Base-by-base conservation (phyloP, 192 early-diverging fungal genomes). In the Rhizoclosmatium globosum region DNA sequence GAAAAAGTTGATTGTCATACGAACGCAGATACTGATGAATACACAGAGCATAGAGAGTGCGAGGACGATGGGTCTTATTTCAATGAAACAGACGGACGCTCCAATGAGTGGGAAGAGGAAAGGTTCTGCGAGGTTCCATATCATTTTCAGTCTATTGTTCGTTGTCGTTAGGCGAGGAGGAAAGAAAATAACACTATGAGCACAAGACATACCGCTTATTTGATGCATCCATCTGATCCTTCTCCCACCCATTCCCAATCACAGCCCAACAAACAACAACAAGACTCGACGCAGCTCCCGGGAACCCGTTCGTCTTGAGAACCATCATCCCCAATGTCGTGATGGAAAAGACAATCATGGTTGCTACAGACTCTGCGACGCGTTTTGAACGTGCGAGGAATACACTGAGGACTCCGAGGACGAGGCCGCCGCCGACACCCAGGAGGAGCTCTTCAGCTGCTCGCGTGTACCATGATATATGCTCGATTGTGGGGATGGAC, bases 41-140 rank as follows among this genome's bases (percentile, higher is more conserved):
- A 85, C 77, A 43, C 78, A 48, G 15, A 85, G 56, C 2, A 82
- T 13, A 7, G 74, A 56, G 0, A 82, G 17, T 7, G 64, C 17
- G 41, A 83, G 65, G 6, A 71, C 38, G 9, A 45, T 17, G 21
- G 75, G 64, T 41, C 66, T 69, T 15, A 83, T 64, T 44, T 85
- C 81, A 7, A 71, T 65, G 11, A 85, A 64, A 3, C 69, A 82
- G n/a, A 85, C 75, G 15, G 76, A 77, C 13, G 84, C 74, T 3
- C 84, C 84, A 57, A 85, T 85, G n/a, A 85, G 71, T 17, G 84
- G 81, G 68, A 85, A 85, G 0, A 85, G 76, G 45, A 83, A 83
- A 2, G 81, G 81, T 70, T 85, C 80, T 47, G 79, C 79, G 2
- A 82, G 23, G 23, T 74, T 80, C 84, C 84, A 85, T n/a, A 81